phyloP scores from a whole-genome alignment of 148 eudicot species.

The Spergularia bocconei region DNA sequence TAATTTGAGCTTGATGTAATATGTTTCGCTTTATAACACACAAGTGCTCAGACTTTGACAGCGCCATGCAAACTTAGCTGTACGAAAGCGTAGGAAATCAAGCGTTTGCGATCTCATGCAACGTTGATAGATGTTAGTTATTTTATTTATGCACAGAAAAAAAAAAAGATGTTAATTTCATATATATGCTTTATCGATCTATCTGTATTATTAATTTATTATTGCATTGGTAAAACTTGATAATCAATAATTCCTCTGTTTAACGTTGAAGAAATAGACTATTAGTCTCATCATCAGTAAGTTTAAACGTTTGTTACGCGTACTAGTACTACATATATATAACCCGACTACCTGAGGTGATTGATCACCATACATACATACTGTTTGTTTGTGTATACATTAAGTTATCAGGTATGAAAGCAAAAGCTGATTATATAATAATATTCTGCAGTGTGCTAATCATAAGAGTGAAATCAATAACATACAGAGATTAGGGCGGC shows the following conservation, averaged over 20 bases:
- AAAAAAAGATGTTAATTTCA: no score
- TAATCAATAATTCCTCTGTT: no score
- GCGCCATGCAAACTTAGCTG: constrained; percentile 17
- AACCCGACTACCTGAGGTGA: no score
- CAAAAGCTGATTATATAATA: background rate
- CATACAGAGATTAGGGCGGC: background rate
- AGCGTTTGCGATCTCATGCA: constrained; percentile 13
- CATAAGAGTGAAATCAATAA: background rate
- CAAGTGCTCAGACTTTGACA: constrained; percentile 21
- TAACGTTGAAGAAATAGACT: no score
- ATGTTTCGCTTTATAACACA: constrained; percentile 20
- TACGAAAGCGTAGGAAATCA: constrained; percentile 4
- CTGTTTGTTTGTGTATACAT: background rate
- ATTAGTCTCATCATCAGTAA: no score
- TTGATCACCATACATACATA: no score
- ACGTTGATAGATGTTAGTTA: background rate
- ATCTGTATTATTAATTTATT: no score
- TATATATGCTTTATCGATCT: no score
- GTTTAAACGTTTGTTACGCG: no score
- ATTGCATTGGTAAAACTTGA: no score
- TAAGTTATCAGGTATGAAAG: background rate
- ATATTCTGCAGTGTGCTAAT: background rate
- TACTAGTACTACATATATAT: no score
- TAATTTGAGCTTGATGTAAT: constrained; percentile 28
- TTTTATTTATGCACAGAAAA: no score